Evolutionary conservation across 768 basidiomycete species (phyloP).

Genomic region (Arthromyces matolae): DNA sequence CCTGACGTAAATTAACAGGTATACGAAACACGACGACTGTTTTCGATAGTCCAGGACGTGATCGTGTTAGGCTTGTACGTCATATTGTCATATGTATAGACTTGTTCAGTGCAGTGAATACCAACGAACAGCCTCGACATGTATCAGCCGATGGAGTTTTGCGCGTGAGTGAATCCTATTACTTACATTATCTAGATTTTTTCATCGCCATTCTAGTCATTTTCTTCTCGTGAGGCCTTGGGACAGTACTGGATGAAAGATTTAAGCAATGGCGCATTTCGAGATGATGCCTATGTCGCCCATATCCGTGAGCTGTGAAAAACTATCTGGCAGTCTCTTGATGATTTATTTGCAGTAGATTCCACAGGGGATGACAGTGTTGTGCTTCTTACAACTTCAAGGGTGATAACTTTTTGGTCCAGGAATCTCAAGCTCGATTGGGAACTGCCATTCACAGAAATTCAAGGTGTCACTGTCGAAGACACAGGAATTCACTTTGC

Average conservation of each 20-base stretch:
- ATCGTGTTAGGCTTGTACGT: conserved; percentile 72
- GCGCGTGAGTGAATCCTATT: conserved; percentile 48
- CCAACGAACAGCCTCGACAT: conserved; percentile 63
- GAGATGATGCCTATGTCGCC: conserved; percentile 83
- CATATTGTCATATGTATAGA: no score
- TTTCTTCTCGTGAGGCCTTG: conserved; percentile 82
- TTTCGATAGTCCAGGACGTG: conserved; percentile 87
- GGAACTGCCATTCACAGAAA: conserved; percentile 85
- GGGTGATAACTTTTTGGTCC: conserved; percentile 82
- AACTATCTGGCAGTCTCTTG: not conserved
- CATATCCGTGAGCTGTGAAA: conserved; percentile 64
- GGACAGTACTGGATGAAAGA: conserved; percentile 99
- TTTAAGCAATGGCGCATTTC: conserved; percentile 82
- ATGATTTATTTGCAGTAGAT: conserved; percentile 37
- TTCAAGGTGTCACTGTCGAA: conserved; percentile 86
- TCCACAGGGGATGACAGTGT: conserved; percentile 78
- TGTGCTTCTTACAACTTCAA: conserved; percentile 71
- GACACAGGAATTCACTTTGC: conserved; percentile 87
- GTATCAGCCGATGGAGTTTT: conserved; percentile 86
- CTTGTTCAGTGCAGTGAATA: no score
- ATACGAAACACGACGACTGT: conserved; percentile 98
- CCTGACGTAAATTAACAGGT: conserved; percentile 39
- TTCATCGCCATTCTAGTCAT: conserved; percentile 53
- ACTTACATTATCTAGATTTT: not conserved
- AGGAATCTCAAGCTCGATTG: conserved; percentile 82